These are phyloP conservation scores for Luzula sylvatica DNA, from an alignment of 176 grass and related monocot species.

Conservation along the genomic window DNA sequence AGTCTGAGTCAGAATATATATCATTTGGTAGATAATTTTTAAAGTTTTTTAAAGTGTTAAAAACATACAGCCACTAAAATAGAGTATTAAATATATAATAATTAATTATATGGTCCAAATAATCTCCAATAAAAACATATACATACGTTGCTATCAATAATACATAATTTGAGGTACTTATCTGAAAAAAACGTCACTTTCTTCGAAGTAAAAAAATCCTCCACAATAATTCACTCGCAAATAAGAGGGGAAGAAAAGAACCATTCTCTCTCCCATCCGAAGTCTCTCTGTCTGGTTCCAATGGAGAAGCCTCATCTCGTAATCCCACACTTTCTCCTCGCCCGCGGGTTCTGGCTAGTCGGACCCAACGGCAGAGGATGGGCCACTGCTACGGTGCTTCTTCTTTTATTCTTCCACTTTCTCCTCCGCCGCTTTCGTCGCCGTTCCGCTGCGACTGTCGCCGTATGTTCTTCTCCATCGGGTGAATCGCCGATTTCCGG, in stretches of 20 bases:
- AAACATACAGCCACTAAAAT: no score
- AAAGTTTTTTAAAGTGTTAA: no score
- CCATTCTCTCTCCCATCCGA: neutral
- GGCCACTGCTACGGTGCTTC: constrained; percentile 44
- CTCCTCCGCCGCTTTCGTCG: constrained; percentile 24
- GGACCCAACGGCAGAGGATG: constrained; percentile 34
- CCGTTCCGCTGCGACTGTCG: constrained; percentile 1
- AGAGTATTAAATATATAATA: no score
- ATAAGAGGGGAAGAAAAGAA: neutral
- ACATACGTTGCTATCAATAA: no score
- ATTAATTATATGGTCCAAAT: no score
- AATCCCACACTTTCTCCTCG: constrained; percentile 3
- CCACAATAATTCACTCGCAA: neutral
- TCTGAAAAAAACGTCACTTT: neutral
- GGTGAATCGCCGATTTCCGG: neutral
- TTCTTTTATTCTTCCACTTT: constrained; percentile 36
- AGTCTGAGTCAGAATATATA: no score
- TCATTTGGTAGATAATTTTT: no score
- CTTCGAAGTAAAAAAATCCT: neutral
- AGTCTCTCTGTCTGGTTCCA: neutral
- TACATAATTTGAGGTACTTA: no score
- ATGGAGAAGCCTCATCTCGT: neutral
- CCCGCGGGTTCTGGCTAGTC: constrained; percentile 33
- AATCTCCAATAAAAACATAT: no score
- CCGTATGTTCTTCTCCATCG: neutral